A percentile compares a stretch with the other conserved stretches of the same genome.
Evolutionary conservation across 805 yeast genomes (phyloP).

Genomic region (Candida patagonica): DNA sequence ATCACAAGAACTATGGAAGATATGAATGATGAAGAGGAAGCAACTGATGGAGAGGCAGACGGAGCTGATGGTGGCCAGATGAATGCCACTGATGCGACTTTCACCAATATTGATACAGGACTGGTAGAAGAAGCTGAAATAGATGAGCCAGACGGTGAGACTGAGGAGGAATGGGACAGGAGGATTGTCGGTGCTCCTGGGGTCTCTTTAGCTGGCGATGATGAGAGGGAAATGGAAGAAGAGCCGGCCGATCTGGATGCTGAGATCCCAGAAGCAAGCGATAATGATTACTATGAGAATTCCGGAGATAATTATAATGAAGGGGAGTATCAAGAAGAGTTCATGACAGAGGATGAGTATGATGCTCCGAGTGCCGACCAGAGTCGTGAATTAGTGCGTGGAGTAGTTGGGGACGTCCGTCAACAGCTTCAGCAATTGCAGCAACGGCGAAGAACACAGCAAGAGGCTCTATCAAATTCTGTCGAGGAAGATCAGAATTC

Average conservation of each 20-base stretch:
- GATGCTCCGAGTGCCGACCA: slow-evolving; percentile 2
- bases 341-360: slow-evolving; percentile 18
- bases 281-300: slow-evolving; percentile 13
- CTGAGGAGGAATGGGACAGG: slow-evolving; percentile 2
- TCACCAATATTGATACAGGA: not conserved
- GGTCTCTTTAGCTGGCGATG: slow-evolving; percentile 1
- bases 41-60: slow-evolving; percentile 11
- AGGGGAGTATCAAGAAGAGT: slow-evolving; percentile 15
- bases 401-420: too few species aligned
- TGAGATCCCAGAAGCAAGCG: slow-evolving; percentile 16
- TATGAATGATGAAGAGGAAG: slow-evolving; percentile 22
- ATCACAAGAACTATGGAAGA: slow-evolving; percentile 41
- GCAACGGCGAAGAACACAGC: too few species aligned
- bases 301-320: slow-evolving; percentile 17
- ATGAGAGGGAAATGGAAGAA: slow-evolving; percentile 6
- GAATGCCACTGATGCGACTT: not conserved
- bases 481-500: too few species aligned
- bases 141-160: not conserved
- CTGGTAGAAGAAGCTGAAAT: not conserved
- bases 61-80: slow-evolving; percentile 14
- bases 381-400: too few species aligned
- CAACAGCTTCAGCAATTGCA: too few species aligned
- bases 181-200: not conserved
- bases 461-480: too few species aligned
- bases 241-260: slow-evolving; percentile 16